These are phyloP conservation scores for Colletotrichum camelliae DNA, from an alignment of 2,329 filamentous ascomycete species.

Conservation along the genomic window DNA sequence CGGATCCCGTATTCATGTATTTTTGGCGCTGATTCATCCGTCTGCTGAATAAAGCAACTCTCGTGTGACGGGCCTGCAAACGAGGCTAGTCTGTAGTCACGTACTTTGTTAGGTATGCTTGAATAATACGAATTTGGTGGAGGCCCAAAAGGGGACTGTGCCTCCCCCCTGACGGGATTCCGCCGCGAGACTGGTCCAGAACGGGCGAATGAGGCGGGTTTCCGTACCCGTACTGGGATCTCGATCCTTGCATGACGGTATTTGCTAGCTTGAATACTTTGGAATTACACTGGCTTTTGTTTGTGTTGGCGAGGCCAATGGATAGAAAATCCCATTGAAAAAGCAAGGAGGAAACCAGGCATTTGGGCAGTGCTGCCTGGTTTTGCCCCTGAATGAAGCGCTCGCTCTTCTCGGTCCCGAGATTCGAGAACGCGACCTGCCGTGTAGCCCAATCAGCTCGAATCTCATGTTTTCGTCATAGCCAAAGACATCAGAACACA, in stretches of 20 bases:
- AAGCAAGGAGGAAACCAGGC: background rate
- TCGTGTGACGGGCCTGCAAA: background rate
- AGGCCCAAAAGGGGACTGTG: background rate
- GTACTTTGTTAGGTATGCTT: background rate
- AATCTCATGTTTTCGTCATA: background rate
- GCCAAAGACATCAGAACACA: background rate
- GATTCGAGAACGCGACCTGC: background rate
- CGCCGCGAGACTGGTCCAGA: background rate
- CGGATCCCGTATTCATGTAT: background rate
- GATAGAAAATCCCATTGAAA: background rate
- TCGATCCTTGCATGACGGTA: background rate
- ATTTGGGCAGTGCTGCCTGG: background rate
- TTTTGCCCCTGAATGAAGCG: background rate
- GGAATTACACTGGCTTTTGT: background rate
- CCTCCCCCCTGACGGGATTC: background rate
- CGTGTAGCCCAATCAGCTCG: background rate
- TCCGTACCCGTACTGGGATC: background rate
- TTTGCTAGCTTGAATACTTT: background rate
- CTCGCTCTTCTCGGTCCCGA: background rate
- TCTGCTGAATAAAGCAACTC: background rate
- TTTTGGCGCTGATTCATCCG: background rate
- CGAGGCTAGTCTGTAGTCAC: background rate
- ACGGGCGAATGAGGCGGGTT: background rate
- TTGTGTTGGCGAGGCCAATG: background rate
- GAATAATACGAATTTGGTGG: background rate